Evolutionary conservation across 208 protist species (phyloP), one percentile per base, ranked within the genome.

Genomic region (Zelonia costaricensis): DNA sequence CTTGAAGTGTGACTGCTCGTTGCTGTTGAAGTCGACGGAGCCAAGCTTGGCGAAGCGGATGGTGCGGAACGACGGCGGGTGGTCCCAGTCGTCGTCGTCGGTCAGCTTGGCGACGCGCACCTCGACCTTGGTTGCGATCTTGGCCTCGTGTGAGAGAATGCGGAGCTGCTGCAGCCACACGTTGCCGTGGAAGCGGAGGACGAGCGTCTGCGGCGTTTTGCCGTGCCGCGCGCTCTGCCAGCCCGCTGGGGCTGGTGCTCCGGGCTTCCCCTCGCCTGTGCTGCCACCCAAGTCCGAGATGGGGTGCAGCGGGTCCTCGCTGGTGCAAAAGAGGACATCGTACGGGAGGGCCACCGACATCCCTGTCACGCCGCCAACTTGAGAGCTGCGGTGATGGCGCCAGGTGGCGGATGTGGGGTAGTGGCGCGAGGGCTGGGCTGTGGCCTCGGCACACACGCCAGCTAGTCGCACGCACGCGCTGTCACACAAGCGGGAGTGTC

Each of bases 41-140:
- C 92, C 92, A 0, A 97, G 79, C 56, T 91, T 91, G 8, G 74
- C 69, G 56, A 93, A 95, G 22, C 78, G 71, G 3, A 83, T 76
- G 23, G 49, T 62, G n/a, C 76, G 68, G 62, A 91, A 94, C 6
- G 88, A 94, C 2, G 85, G 83, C 0, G 79, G 72, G 27, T 74
- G 60, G 18, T 55, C 46, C 23, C 53, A 52, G 55, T 73, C 54
- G 25, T 64, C 57, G 15, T 67, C 74, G 1, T 67, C 53, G 0
- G 48, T 61, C 7, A 93, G 70, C 25, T 78, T 75, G 55, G 80
- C 91, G 20, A 94, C 67, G 12, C 80, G 84, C 30, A 97, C 81
- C 66, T 97, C 89, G 15, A 97, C 83, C 44, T 77, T 91, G 23
- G 81, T 86, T 15, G 90, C 69, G 18, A 95, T 95, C 69, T 96